Percentiles rank a stretch among this genome's conserved stretches.
These are phyloP conservation scores for Macroventuria anomochaeta DNA, from an alignment of 2,329 filamentous ascomycete genomes.

Conservation along the genomic window DNA sequence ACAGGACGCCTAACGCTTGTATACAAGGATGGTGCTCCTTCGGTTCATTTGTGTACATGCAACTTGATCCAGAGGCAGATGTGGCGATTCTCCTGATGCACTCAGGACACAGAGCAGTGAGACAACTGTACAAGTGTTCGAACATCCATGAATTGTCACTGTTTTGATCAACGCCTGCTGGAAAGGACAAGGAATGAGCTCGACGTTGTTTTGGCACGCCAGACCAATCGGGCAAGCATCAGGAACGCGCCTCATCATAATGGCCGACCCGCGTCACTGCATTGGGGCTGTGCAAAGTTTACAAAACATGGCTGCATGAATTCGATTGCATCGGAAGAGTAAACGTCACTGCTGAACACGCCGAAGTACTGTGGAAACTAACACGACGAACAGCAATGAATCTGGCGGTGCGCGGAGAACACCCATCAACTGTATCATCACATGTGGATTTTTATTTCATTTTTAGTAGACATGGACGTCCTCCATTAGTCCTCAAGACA, in stretches of 20 bases:
- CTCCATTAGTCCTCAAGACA: too few relatives aligned
- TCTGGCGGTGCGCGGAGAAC: too few relatives aligned
- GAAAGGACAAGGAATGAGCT: neutral
- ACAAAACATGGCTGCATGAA: neutral
- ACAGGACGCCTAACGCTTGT: slow-evolving; percentile 4
- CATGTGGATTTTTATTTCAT: too few relatives aligned
- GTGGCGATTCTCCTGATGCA: neutral
- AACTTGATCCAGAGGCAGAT: neutral
- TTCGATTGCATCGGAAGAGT: neutral
- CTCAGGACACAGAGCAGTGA: neutral
- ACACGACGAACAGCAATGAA: too few relatives aligned
- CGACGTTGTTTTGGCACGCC: neutral
- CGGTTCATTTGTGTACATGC: neutral
- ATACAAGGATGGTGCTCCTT: neutral
- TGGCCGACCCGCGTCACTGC: neutral
- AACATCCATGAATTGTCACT: neutral
- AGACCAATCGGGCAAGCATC: neutral
- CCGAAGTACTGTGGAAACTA: too few relatives aligned
- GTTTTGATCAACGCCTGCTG: neutral
- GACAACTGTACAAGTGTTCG: too few relatives aligned
- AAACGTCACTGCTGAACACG: too few relatives aligned
- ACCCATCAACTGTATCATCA: too few relatives aligned
- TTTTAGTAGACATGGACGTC: too few relatives aligned
- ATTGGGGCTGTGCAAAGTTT: slow-evolving; percentile 7
- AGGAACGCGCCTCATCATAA: neutral